phyloP scores from a whole-genome alignment of 2,329 filamentous ascomycete species.

The Cephalotrichum gorgonifer region DNA sequence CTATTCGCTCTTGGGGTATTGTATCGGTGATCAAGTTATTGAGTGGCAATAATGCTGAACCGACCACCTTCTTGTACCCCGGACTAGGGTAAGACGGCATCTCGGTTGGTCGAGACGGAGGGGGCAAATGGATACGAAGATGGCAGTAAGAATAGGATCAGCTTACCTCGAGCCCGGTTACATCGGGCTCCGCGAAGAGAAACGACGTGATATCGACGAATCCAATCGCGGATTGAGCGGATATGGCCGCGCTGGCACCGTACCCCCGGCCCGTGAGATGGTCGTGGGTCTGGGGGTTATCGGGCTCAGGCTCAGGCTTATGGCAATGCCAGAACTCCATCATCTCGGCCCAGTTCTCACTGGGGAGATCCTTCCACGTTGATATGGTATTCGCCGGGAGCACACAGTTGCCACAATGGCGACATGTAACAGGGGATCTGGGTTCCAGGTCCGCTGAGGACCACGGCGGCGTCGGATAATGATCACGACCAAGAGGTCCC shows the following conservation, averaged over 20 bases:
- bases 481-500: conserved; percentile 9
- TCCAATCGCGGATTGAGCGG: conserved; percentile 54
- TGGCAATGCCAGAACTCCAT: conserved; percentile 99
- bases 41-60: conserved; percentile 29
- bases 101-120: neutral
- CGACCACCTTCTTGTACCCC: conserved; percentile 54
- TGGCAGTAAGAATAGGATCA: neutral
- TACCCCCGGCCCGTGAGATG: conserved; percentile 60
- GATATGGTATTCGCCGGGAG: conserved; percentile 28
- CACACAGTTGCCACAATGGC: conserved; percentile 25
- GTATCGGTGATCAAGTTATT: conserved; percentile 58
- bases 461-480: conserved; percentile 41
- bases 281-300: conserved; percentile 27
- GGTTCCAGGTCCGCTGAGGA: conserved; percentile 36
- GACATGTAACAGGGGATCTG: conserved; percentile 30
- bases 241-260: conserved; percentile 67
- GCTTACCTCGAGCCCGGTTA: conserved; percentile 30
- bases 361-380: conserved; percentile 85
- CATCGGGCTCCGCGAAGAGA: conserved; percentile 59
- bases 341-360: conserved; percentile 98
- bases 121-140: neutral
- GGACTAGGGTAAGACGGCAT: neutral
- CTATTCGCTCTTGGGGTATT: conserved; percentile 50
- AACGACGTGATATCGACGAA: conserved; percentile 77
- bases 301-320: conserved; percentile 60